Base-by-base conservation (phyloP, 208 protist genomes). In the Herpetomonas tarakana region DNA sequence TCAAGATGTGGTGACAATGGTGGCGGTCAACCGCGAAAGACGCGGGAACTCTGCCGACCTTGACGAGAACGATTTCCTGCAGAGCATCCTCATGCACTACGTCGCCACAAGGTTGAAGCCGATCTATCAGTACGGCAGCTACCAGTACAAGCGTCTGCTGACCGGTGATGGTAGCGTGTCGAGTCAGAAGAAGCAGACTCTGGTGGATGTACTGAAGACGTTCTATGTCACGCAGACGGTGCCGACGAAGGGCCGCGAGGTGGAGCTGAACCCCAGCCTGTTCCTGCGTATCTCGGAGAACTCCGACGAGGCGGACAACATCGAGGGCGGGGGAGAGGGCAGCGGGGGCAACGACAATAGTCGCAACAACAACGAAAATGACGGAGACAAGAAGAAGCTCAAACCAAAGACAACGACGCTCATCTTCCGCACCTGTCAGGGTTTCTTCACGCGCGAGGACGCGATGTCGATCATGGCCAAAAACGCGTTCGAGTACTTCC, bases 31-130 rank as follows among this genome's bases (percentile, higher is more conserved):
- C 35, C 35, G 35, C 14, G 35, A 41, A 14, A 6, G 35, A 41
- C 35, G 41, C 30, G 18, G 50, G 35, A 16, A 21, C 56, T 44
- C 35, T 51, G 50, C 30, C 14, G 74, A 62, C 50, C 68, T 73
- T 35, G 63, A 56, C 67, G 72, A 54, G 63, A 84, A 73, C 63
- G 58, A 1, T 22, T 67, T 89, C 7, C 70, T 94, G 29, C 78
- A 71, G 52, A 70, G 87, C 31, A 79, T 80, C 2, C 31, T 94
- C 19, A 73, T 79, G 21, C 76, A 82, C 47, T 94, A 92, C 59
- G 24, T 92, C 7, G 57, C 50, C 2, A 38, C 63, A 2, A 47
- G 74, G 14, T 57, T 86, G 3, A 78, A 81, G 55, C 72, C 71
- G 28, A 62, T 73, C 7, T 87, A 78, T 58, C 56, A 72, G 3